These are phyloP conservation scores for Phytophthora europaea DNA, from an alignment of 352 stramenopile species.

Conservation along the genomic window DNA sequence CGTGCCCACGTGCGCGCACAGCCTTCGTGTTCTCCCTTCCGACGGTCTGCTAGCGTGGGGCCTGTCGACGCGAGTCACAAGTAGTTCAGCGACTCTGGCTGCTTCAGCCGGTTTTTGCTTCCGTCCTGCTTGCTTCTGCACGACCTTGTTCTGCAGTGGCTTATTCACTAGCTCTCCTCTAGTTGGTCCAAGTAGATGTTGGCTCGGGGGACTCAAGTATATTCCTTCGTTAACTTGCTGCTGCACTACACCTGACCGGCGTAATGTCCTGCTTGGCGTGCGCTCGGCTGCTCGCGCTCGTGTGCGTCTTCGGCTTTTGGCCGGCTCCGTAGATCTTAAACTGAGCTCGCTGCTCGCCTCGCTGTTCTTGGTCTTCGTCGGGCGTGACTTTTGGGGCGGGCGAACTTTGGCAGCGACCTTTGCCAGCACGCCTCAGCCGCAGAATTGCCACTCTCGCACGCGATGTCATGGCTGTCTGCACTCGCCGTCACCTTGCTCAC, in stretches of 20 bases:
- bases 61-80: not conserved
- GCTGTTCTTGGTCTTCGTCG: not conserved
- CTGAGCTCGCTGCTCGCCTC: not conserved
- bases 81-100: not conserved
- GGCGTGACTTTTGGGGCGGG: not conserved
- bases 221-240: not conserved
- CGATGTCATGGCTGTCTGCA: not conserved
- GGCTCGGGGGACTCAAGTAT: not conserved
- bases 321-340: not conserved
- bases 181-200: not conserved
- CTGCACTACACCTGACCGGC: not conserved
- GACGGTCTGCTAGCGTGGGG: not conserved
- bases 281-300: not conserved
- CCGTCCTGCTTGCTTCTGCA: not conserved
- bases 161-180: too few relatives aligned
- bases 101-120: not conserved
- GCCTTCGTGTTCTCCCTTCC: not conserved
- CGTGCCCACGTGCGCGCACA: not conserved
- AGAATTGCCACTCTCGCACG: not conserved
- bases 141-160: not conserved
- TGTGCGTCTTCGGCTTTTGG: not conserved
- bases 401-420: not conserved
- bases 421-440: not conserved
- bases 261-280: not conserved
- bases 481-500: not conserved